Base-by-base conservation (phyloP, 208 protist genomes). In the Acanthamoeba lenticulata region DNA sequence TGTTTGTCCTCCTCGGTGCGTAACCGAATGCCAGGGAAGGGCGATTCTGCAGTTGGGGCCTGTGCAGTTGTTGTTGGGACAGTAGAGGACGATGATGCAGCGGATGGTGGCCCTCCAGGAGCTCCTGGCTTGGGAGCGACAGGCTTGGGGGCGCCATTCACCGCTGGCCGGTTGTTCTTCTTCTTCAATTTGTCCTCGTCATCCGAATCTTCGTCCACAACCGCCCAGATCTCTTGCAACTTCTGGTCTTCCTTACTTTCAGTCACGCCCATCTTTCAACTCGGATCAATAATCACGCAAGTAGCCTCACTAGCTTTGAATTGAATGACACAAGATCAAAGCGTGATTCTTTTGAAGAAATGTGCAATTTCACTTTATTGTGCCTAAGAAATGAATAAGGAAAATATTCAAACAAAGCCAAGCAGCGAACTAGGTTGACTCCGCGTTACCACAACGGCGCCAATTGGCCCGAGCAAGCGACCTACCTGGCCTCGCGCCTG, bases 191-290 rank as follows among this genome's bases (percentile, higher is more conserved):
- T 91, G 55, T 65, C 85, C 60, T 91, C 85, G 0, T 91, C 85
- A 38, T 91, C 85, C 34, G 85, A 91, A 32, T 91, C 85, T 27
- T 91, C 55, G n/a, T 91, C 85, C 49, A 91, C 85, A 15, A 91
- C 85, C 34, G 85, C 44, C 85, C 85, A 91, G 29, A 91, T 91
- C 19, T 91, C 85, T 32, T 91, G 85, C 0, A 91, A 52, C 85
- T 91, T 91, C 52, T 72, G 85, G n/a, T 91, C 85, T 24, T 91
- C 85, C 85, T 91, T 91, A 52, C 85, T 91, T 32, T 91, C 85
- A 34, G n/a, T 91, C 55, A 74, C 60, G 24, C 85, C 85, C 85
- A 91, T 91, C 85, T 60, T 60, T 19, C n/a, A n/a, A n/a, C n/a
- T n/a, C n/a, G n/a, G n/a, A n/a, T n/a, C n/a, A n/a, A n/a, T n/a